A percentile compares a stretch with the other conserved stretches of the same genome.
Conservation (phyloP, 345 rosid genomes). For the Ceriops tagal region DNA sequence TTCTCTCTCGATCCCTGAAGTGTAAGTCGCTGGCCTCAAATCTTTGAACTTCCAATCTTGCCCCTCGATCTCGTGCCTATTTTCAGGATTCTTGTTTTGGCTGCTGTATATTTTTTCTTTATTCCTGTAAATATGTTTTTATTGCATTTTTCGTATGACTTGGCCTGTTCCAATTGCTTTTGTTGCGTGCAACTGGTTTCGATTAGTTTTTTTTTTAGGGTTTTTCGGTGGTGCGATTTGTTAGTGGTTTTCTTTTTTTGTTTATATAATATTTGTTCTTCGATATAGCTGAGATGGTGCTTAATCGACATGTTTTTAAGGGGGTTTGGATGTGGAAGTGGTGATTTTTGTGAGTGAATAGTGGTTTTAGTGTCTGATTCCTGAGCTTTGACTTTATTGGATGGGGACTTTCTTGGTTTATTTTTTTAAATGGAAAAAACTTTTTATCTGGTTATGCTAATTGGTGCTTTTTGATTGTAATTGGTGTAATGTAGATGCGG, state of each 20-base stretch:
- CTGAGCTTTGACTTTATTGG: neutral
- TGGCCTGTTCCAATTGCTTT: neutral
- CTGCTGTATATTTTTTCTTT: neutral
- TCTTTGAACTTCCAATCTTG: constrained; percentile 24
- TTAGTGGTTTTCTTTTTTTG: neutral
- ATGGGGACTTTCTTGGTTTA: constrained; percentile 3
- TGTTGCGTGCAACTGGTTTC: neutral
- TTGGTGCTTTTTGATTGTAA: neutral
- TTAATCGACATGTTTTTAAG: neutral
- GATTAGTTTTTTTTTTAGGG: neutral
- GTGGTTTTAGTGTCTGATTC: neutral
- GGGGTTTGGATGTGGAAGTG: neutral
- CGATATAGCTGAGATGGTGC: neutral
- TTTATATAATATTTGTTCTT: constrained; percentile 2
- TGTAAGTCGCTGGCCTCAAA: constrained; percentile 34
- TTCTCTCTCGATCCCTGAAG: constrained; percentile 28
- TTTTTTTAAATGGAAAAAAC: too few relatives aligned
- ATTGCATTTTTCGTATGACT: neutral
- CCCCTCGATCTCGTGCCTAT: constrained; percentile 14
- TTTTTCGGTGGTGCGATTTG: neutral
- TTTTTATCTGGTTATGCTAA: neutral
- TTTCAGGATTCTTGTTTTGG: constrained; percentile 33
- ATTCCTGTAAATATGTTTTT: neutral
- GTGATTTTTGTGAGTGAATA: neutral
- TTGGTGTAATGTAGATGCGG: neutral